These are phyloP conservation scores for Amphicarpaea edgeworthii DNA, from an alignment of 306 rosid species.

Conservation along the genomic window DNA sequence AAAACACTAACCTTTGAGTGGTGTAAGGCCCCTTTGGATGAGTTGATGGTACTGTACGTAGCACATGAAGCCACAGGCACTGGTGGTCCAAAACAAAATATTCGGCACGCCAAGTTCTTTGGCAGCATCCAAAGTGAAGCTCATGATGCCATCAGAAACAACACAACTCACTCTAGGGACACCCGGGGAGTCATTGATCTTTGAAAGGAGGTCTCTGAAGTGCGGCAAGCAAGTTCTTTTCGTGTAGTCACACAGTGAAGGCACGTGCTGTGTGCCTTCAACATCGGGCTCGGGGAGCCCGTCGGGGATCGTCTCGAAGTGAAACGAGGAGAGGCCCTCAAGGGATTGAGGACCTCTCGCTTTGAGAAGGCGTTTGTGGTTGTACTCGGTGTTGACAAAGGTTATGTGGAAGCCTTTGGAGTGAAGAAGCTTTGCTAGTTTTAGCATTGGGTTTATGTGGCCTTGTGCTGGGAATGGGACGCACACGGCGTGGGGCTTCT, in stretches of 20 bases:
- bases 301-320: conserved; percentile 52
- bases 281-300: conserved; percentile 64
- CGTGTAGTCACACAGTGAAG: conserved; percentile 47
- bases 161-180: conserved; percentile 56
- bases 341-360: conserved; percentile 43
- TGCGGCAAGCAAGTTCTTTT: conserved; percentile 44
- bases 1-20: neutral
- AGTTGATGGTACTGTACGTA: conserved; percentile 43
- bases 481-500: conserved; percentile 51
- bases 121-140: conserved; percentile 57
- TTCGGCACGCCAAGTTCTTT: conserved; percentile 48
- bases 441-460: conserved; percentile 57
- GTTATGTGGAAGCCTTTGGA: conserved; percentile 49
- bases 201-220: conserved; percentile 50
- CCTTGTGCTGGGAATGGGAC: conserved; percentile 58
- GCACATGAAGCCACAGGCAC: conserved; percentile 64
- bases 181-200: conserved; percentile 35
- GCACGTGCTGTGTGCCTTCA: conserved; percentile 57
- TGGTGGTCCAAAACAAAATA: conserved; percentile 54
- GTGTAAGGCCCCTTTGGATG: conserved; percentile 36
- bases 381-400: conserved; percentile 49
- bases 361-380: conserved; percentile 54
- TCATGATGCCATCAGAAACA: conserved; percentile 57
- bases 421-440: conserved; percentile 52
- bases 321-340: conserved; percentile 43